Conservation (phyloP, 768 basidiomycete species). For the Exidia glandulosa region DNA sequence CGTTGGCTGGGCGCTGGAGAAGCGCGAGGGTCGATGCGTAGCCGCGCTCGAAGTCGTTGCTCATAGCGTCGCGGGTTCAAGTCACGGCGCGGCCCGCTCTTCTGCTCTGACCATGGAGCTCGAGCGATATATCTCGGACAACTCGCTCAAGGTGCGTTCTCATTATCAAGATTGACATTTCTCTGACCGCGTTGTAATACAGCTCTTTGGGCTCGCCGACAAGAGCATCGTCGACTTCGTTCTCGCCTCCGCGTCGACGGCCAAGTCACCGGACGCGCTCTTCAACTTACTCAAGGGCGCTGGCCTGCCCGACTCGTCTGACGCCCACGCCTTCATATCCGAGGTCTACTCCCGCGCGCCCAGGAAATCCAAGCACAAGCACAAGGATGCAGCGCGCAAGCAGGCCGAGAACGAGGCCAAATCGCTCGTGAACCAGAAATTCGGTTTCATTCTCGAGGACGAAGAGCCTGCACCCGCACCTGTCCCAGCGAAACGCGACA, state of each 20-base stretch:
- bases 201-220: constrained; percentile 82
- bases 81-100: not conserved
- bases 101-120: constrained; percentile 1
- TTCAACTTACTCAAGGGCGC: constrained; percentile 63
- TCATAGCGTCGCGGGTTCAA: not conserved
- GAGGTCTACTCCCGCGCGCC: constrained; percentile 72
- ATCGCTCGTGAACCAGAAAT: constrained; percentile 57
- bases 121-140: constrained; percentile 6
- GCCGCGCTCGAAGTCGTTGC: constrained; percentile 16
- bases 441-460: constrained; percentile 77
- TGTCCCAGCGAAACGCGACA: not conserved
- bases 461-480: constrained; percentile 20
- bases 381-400: constrained; percentile 35
- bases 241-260: constrained; percentile 74
- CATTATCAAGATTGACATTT: not conserved
- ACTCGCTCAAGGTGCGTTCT: constrained; percentile 3
- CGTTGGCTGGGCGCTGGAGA: constrained; percentile 32
- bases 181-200: constrained; percentile 4
- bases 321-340: constrained; percentile 67
- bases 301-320: constrained; percentile 73
- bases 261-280: constrained; percentile 71
- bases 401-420: constrained; percentile 71
- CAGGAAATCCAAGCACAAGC: constrained; percentile 64
- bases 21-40: constrained; percentile 40
- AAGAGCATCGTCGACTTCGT: constrained; percentile 79